phyloP scores from a whole-genome alignment of 345 rosid genomes.

The Melaleuca alternifolia region DNA sequence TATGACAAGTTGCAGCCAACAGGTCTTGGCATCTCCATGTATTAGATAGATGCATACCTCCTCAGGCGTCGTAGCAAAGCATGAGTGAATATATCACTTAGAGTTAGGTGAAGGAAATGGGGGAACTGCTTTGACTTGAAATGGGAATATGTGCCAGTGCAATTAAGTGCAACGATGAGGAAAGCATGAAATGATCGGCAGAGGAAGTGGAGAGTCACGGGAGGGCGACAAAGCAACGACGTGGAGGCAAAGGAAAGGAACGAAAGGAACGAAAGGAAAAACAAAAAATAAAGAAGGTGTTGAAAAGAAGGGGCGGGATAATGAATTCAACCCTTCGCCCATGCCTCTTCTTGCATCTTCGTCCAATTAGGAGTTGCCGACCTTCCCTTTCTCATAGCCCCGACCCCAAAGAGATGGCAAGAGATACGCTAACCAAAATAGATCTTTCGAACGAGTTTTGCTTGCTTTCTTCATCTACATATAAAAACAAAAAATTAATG shows the following conservation, averaged over 20 bases:
- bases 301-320: not conserved
- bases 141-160: not conserved
- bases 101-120: not conserved
- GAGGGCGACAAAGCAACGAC: not conserved
- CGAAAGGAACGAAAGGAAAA: not conserved
- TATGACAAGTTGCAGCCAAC: not conserved
- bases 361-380: not conserved
- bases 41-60: not conserved
- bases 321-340: not conserved
- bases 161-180: not conserved
- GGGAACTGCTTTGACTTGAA: not conserved
- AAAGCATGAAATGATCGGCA: not conserved
- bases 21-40: not conserved
- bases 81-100: not conserved
- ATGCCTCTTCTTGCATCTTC: not conserved
- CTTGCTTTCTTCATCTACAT: not conserved
- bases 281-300: not conserved
- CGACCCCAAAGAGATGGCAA: not conserved
- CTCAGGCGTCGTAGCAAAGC: not conserved
- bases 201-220: not conserved
- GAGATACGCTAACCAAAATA: not conserved
- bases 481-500: not conserved
- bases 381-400: not conserved
- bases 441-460: not conserved
- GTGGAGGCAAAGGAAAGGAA: not conserved